These are phyloP conservation scores for button mushroom (Agaricus bisporus) DNA, from an alignment of 768 basidiomycete species.

Conservation along the genomic window DNA sequence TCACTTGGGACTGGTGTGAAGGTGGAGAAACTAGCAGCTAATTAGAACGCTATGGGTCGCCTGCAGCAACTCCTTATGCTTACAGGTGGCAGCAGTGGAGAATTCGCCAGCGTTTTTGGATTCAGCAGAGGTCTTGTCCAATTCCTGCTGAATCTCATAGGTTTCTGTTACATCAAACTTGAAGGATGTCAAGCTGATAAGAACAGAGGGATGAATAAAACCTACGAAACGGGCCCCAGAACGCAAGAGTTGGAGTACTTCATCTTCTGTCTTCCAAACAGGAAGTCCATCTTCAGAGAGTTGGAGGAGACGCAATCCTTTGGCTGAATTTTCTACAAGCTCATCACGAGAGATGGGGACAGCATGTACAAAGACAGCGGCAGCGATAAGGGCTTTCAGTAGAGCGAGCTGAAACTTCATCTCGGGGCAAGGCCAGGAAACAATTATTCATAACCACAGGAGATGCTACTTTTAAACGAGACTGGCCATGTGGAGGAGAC, in stretches of 20 bases:
- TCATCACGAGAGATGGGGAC: constrained; percentile 26
- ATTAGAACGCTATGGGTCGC: too few species aligned
- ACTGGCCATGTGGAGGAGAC: not conserved
- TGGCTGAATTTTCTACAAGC: constrained; percentile 25
- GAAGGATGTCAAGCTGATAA: not conserved
- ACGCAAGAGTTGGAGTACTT: constrained; percentile 29
- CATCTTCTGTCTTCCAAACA: constrained; percentile 35
- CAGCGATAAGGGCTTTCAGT: constrained; percentile 14
- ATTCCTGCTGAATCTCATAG: constrained; percentile 26
- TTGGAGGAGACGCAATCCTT: constrained; percentile 30
- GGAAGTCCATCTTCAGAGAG: constrained; percentile 30
- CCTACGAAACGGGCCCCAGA: constrained; percentile 30
- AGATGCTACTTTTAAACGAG: not conserved
- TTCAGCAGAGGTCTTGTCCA: constrained; percentile 5
- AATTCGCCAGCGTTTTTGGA: constrained; percentile 16
- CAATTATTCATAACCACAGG: not conserved
- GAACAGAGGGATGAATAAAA: not conserved
- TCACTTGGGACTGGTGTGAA: constrained; percentile 23
- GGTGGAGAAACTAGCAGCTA: constrained; percentile 22
- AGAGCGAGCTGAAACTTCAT: constrained; percentile 8
- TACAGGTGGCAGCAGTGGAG: constrained; percentile 23
- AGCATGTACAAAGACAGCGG: constrained; percentile 21
- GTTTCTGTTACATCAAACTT: constrained; percentile 38
- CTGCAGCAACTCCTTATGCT: not conserved
- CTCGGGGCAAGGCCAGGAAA: not conserved